Percentiles rank a stretch among this genome's conserved stretches.
Evolutionary conservation across 2,329 filamentous ascomycete genomes (phyloP).

Genomic region (Stylonectria norvegica): DNA sequence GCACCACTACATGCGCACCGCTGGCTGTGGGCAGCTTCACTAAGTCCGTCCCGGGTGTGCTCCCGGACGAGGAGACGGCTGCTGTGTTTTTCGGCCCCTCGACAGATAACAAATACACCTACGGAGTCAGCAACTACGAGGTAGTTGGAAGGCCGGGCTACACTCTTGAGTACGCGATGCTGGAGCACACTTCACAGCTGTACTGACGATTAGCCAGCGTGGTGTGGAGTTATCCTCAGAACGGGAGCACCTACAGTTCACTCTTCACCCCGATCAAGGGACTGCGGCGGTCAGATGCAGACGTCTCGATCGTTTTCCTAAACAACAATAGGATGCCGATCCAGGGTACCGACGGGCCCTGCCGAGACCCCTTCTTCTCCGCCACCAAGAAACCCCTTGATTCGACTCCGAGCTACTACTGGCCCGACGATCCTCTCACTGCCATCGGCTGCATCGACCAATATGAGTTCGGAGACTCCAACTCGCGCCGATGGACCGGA

Average conservation of each 20-base stretch:
- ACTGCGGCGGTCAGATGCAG: slow-evolving; percentile 5
- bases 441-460: slow-evolving; percentile 9
- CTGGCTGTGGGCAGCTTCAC: not conserved
- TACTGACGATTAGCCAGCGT: too few species aligned
- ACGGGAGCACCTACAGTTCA: not conserved
- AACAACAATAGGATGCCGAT: slow-evolving; percentile 7
- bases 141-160: too few species aligned
- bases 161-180: too few species aligned
- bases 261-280: slow-evolving; percentile 3
- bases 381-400: too few species aligned
- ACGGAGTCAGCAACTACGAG: too few species aligned
- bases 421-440: slow-evolving; percentile 4
- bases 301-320: slow-evolving; percentile 7
- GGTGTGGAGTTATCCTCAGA: too few species aligned
- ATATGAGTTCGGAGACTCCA: slow-evolving; percentile 6
- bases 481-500: slow-evolving; percentile 2
- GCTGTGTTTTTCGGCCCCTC: too few species aligned
- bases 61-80: too few species aligned
- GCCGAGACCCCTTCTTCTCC: slow-evolving; percentile 7
- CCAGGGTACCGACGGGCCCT: slow-evolving; percentile 4
- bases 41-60: too few species aligned
- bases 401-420: slow-evolving; percentile 4
- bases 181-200: too few species aligned
- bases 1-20: slow-evolving; percentile 3
- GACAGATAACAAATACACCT: too few species aligned